Base-by-base conservation (phyloP, 805 yeast genomes). In the Pichia exigua region DNA sequence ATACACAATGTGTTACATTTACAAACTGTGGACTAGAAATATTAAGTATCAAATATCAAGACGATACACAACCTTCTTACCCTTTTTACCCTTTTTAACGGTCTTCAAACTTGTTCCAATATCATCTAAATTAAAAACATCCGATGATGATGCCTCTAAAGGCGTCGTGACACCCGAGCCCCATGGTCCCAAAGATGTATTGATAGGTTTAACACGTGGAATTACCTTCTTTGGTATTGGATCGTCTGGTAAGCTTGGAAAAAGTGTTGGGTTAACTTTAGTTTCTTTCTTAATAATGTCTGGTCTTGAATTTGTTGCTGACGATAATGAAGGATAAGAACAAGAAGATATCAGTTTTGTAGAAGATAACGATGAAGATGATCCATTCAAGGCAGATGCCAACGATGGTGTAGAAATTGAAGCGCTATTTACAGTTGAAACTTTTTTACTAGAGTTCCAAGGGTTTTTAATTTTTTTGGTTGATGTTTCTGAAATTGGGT, bases 131-230 rank as follows among this genome's bases (percentile, higher is more conserved):
- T 61, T 62, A 39, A 61, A 55, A 1, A 58, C 24, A 42, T 59
- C 61, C 12, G 60, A 49, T 32, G 48, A 39, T 26, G 48, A 39
- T 15, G 42, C 20, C 9, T 11, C 5, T 15, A 27, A 20, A 13
- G 26, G 40, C 8, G 47, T 27, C 4, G 48, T 17, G 6, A 50
- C 40, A 39, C 44, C 38, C 9, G 52, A 7, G 8, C 69, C 68
- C 76, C 75, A 72, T 12, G 57, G 59, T 4, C 69, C 68, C 20
- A 59, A 24, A 9, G 61, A 47, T n/a, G 50, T 54, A 41, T 53
- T 53, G 2, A 74, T 65, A 9, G 82, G 80, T 46, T 79, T 81
- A 4, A 85, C 87, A 42, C 85, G 73, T 2, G 90, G 87, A 18
- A 54, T 45, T 49, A 78, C 72, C 47, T 66, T 60, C 61, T 75